phyloP scores from a whole-genome alignment of 2,329 filamentous ascomycete species.

The Talaromyces sp. region DNA sequence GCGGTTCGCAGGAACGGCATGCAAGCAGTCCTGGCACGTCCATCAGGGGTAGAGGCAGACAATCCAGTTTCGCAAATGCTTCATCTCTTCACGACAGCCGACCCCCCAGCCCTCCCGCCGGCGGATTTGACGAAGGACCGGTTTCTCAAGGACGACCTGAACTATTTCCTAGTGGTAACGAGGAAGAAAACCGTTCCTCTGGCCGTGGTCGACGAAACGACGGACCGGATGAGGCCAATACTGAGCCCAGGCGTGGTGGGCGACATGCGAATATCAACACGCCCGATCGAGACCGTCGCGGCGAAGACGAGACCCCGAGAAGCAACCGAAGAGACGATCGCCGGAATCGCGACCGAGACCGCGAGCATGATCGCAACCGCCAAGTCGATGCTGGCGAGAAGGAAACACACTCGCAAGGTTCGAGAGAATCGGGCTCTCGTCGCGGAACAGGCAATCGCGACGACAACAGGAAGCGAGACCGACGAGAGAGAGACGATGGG shows the following conservation, averaged over 20 bases:
- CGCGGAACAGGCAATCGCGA: conserved; percentile 27
- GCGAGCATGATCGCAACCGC: conserved; percentile 29
- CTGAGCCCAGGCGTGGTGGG: conserved; percentile 27
- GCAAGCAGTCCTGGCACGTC: conserved; percentile 23
- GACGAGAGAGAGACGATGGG: conserved; percentile 31
- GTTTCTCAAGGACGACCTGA: conserved; percentile 24
- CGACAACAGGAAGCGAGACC: conserved; percentile 28
- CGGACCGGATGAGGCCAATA: conserved; percentile 26
- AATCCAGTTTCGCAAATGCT: conserved; percentile 23
- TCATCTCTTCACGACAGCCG: conserved; percentile 27
- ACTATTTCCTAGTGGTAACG: conserved; percentile 25
- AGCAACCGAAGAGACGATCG: conserved; percentile 31
- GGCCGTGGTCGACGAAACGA: conserved; percentile 27
- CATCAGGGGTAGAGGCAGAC: conserved; percentile 37
- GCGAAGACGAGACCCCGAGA: conserved; percentile 23
- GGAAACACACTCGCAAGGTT: conserved; percentile 20
- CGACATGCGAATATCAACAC: conserved; percentile 21
- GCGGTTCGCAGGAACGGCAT: conserved; percentile 24
- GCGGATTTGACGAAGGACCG: conserved; percentile 19
- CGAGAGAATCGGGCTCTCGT: conserved; percentile 24
- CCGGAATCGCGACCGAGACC: conserved; percentile 21
- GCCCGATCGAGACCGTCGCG: conserved; percentile 19
- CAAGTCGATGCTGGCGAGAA: conserved; percentile 21
- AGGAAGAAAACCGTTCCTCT: conserved; percentile 22
- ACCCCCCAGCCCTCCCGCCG: conserved; percentile 24